Percentiles rank a stretch among this genome's conserved stretches.
phyloP scores from a whole-genome alignment of 179 eudicot species.

The Beta lomatogona region DNA sequence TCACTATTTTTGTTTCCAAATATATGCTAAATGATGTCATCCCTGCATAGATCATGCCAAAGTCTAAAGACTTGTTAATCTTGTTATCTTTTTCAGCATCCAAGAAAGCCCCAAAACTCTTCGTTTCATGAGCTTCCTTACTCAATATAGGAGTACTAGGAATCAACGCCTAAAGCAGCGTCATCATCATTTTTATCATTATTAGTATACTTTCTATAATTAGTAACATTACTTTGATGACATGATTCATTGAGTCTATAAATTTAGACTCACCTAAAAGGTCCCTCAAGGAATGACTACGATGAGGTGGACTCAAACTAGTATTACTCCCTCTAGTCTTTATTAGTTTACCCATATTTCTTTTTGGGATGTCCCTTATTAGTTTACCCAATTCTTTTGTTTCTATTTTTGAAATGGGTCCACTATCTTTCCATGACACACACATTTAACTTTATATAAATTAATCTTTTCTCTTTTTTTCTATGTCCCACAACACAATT shows the following conservation, averaged over 20 bases:
- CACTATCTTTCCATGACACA: too few species aligned
- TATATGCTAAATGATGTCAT: conserved; percentile 78
- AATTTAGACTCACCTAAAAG: conserved; percentile 55
- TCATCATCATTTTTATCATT: neutral
- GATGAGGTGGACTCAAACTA: neutral
- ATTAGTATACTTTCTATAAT: neutral
- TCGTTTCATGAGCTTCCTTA: conserved; percentile 3
- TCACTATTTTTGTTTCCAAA: conserved; percentile 76
- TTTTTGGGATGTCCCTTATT: too few species aligned
- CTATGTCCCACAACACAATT: too few species aligned
- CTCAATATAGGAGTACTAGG: conserved; percentile 29
- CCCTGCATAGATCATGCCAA: conserved; percentile 45
- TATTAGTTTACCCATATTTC: too few species aligned
- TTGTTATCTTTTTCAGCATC: conserved; percentile 18
- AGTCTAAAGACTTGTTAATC: conserved; percentile 12
- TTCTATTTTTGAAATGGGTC: too few species aligned
- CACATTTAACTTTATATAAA: too few species aligned
- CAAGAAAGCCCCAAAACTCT: conserved; percentile 25
- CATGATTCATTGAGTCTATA: conserved; percentile 26
- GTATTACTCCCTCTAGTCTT: too few species aligned
- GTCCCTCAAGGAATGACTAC: conserved; percentile 52
- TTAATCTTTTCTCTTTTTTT: too few species aligned
- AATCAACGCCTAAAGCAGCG: conserved; percentile 31
- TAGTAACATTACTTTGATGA: conserved; percentile 1
- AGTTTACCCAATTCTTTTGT: too few species aligned